A percentile compares a stretch with the other conserved stretches of the same genome.
Evolutionary conservation across 1,284 basidiomycete genomes (phyloP).

Genomic region (Tylopilus orsonianus): DNA sequence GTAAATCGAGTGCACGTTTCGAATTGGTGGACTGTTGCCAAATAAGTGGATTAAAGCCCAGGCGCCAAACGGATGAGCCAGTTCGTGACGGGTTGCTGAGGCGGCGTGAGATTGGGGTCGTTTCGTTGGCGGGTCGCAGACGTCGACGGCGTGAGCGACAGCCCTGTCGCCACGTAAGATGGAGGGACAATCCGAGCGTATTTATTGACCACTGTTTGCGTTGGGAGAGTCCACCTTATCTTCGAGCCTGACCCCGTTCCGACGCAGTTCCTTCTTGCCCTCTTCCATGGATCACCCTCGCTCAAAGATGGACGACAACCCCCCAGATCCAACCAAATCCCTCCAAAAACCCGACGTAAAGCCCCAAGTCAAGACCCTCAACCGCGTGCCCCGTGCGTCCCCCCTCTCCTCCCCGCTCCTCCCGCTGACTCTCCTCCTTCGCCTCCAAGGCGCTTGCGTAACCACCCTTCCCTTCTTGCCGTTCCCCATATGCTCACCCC

Average conservation of each 20-base stretch:
- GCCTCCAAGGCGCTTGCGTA: slow-evolving; percentile 69
- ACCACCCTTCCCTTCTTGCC: slow-evolving; percentile 21
- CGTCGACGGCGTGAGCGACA: not conserved
- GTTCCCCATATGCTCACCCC: slow-evolving; percentile 7
- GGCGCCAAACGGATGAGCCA: no score
- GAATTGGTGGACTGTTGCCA: no score
- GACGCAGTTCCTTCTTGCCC: not conserved
- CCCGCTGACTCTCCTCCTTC: slow-evolving; percentile 12
- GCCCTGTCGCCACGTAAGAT: slow-evolving; percentile 9
- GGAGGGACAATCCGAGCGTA: not conserved
- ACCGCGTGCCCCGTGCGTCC: slow-evolving; percentile 76
- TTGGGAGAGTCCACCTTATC: slow-evolving; percentile 4
- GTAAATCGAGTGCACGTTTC: not conserved
- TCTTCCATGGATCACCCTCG: slow-evolving; percentile 18
- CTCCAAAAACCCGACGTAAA: slow-evolving; percentile 60
- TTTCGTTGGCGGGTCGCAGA: not conserved
- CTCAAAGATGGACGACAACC: slow-evolving; percentile 45
- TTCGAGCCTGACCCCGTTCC: not conserved
- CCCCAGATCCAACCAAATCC: slow-evolving; percentile 37
- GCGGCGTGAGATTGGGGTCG: not conserved
- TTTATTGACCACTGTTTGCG: slow-evolving; percentile 16
- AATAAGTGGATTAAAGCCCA: no score
- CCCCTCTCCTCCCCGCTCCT: slow-evolving; percentile 18
- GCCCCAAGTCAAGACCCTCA: slow-evolving; percentile 69
- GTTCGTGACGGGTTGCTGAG: no score